Evolutionary conservation across 495 filamentous ascomycete genomes (phyloP).

Genomic region (Bacidia gigantensis): DNA sequence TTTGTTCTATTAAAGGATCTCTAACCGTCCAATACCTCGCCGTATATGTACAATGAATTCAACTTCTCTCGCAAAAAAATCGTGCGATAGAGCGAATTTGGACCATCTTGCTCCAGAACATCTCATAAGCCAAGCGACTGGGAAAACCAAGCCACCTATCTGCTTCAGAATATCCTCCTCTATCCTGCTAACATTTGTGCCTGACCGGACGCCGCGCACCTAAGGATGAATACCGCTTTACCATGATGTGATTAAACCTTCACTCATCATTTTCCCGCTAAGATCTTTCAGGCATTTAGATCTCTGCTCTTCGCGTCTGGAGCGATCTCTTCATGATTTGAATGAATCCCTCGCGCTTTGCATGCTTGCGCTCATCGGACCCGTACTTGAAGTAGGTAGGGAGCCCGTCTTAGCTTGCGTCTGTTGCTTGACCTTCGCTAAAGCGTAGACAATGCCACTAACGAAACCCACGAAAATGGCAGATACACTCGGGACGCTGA

Average conservation of each 20-base stretch:
- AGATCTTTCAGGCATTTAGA: too few species aligned
- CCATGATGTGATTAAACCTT: neutral
- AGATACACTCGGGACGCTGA: slow-evolving; percentile 82
- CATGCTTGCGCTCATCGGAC: slow-evolving; percentile 75
- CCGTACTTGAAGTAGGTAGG: slow-evolving; percentile 55
- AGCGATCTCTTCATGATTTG: slow-evolving; percentile 29
- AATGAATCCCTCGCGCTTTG: slow-evolving; percentile 84
- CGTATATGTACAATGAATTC: neutral
- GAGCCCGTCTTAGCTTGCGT: slow-evolving; percentile 41
- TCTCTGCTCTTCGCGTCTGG: neutral
- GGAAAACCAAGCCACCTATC: neutral
- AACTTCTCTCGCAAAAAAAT: neutral
- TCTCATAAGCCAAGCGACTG: neutral
- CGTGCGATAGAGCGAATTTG: neutral
- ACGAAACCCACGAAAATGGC: slow-evolving; percentile 84
- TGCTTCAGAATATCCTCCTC: neutral
- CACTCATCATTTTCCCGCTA: neutral
- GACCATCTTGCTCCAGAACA: neutral
- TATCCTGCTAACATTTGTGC: neutral
- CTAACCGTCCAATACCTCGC: neutral
- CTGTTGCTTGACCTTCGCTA: slow-evolving; percentile 75
- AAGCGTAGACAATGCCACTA: slow-evolving; percentile 82
- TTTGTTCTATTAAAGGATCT: too few species aligned
- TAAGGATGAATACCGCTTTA: neutral
- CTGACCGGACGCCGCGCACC: neutral